phyloP scores from a whole-genome alignment of 2,329 filamentous ascomycete species.

The Fusarium agapanthi region DNA sequence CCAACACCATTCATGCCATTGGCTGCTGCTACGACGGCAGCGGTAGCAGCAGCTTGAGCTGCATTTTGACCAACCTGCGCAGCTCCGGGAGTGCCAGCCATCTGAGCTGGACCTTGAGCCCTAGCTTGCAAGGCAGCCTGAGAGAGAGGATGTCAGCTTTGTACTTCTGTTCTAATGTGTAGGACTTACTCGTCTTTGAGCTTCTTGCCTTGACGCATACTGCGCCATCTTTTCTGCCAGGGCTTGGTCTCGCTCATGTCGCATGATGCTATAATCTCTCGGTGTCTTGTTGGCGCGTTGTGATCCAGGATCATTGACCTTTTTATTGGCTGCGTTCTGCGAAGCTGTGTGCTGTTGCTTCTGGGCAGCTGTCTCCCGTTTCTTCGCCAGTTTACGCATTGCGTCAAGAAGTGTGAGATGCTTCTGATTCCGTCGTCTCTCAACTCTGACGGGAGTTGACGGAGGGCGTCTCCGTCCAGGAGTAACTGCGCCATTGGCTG shows the following conservation, averaged over 20 bases:
- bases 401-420: constrained; percentile 90
- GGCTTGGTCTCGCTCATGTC: constrained; percentile 83
- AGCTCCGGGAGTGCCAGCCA: constrained; percentile 53
- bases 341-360: constrained; percentile 90
- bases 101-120: constrained; percentile 56
- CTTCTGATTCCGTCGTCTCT: constrained; percentile 84
- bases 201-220: constrained; percentile 67
- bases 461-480: constrained; percentile 67
- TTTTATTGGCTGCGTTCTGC: constrained; percentile 80
- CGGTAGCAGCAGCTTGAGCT: constrained; percentile 40
- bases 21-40: constrained; percentile 38
- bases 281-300: constrained; percentile 75
- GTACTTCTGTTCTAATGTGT: not conserved
- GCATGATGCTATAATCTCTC: constrained; percentile 88
- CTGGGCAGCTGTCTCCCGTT: constrained; percentile 83
- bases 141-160: constrained; percentile 39
- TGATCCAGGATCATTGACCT: constrained; percentile 72
- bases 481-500: constrained; percentile 45
- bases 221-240: constrained; percentile 67
- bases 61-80: constrained; percentile 44
- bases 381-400: constrained; percentile 95
- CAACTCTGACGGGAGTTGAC: constrained; percentile 84
- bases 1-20: constrained; percentile 42
- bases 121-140: constrained; percentile 57
- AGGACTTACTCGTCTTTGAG: constrained; percentile 62